Conservation (phyloP, 306 rosid species). For the Mimosa pudica region DNA sequence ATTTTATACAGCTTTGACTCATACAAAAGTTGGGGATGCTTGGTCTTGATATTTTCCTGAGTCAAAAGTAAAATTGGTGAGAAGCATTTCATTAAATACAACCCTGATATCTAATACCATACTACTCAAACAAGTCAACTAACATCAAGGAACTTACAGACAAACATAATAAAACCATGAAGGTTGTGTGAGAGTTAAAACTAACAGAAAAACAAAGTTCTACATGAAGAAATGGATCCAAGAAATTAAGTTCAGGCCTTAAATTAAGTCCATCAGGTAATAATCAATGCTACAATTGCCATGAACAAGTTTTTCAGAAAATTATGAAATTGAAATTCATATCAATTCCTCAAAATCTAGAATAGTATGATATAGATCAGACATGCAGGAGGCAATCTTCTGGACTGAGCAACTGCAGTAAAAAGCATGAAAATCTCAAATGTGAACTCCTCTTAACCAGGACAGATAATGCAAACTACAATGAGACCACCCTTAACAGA, state of each 20-base stretch:
- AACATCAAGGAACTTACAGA: slow-evolving; percentile 5
- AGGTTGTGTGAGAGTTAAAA: not conserved
- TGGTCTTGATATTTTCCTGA: slow-evolving; percentile 92
- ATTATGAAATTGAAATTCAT: not conserved
- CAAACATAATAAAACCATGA: not conserved
- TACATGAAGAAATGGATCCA: not conserved
- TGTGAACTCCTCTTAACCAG: not conserved
- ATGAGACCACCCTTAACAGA: not conserved
- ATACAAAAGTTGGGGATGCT: slow-evolving; percentile 91
- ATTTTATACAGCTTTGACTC: slow-evolving; percentile 90
- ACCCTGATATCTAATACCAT: slow-evolving; percentile 14
- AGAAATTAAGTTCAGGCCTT: slow-evolving; percentile 9
- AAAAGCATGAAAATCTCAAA: not conserved
- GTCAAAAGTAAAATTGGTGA: slow-evolving; percentile 31
- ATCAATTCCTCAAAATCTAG: not conserved
- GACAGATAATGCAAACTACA: not conserved
- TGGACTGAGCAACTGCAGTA: not conserved
- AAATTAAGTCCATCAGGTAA: not conserved
- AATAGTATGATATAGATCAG: not conserved
- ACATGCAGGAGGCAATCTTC: not conserved
- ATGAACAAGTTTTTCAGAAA: too few relatives aligned
- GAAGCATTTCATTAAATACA: slow-evolving; percentile 27
- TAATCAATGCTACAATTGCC: not conserved
- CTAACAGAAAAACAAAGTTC: not conserved
- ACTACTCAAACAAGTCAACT: slow-evolving; percentile 32